phyloP scores from a whole-genome alignment of 208 protist species.

The Wallacemonas sp. region DNA sequence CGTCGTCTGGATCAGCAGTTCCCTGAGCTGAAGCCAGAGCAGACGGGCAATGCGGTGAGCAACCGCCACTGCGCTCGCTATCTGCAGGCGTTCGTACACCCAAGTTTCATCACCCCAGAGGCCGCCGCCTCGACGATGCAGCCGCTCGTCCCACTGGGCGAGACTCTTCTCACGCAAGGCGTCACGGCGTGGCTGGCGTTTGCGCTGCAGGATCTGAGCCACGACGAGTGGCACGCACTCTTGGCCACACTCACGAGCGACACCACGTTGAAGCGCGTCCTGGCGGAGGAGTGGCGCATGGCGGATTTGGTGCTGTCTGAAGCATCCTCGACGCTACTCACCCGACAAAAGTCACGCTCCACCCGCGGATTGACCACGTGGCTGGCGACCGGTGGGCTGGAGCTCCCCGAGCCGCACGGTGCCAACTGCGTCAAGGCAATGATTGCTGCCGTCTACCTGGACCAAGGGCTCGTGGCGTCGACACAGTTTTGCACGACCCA shows the following conservation, averaged over 20 bases:
- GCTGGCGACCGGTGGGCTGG: constrained; percentile 40
- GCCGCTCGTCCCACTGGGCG: constrained; percentile 55
- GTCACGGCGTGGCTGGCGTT: constrained; percentile 49
- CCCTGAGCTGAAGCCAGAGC: constrained; percentile 35
- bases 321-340: constrained; percentile 64
- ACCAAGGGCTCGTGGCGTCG: constrained; percentile 53
- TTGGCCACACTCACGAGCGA: constrained; percentile 59
- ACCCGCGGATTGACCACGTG: constrained; percentile 58
- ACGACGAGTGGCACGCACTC: constrained; percentile 57
- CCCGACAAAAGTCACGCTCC: constrained; percentile 40
- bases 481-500: constrained; percentile 56
- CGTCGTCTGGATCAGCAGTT: constrained; percentile 63
- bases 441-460: constrained; percentile 68
- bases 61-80: constrained; percentile 52
- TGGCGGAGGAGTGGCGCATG: constrained; percentile 74
- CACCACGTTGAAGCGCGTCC: constrained; percentile 52
- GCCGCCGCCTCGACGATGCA: constrained; percentile 64
- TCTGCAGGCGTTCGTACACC: constrained; percentile 83
- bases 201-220: constrained; percentile 58
- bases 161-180: constrained; percentile 48
- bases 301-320: constrained; percentile 89
- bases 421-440: constrained; percentile 76
- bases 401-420: constrained; percentile 71
- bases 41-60: constrained; percentile 16
- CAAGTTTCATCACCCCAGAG: constrained; percentile 71